phyloP scores from a whole-genome alignment of 225 moss, liverwort and hornwort species.

The Straminergon stramineum region DNA sequence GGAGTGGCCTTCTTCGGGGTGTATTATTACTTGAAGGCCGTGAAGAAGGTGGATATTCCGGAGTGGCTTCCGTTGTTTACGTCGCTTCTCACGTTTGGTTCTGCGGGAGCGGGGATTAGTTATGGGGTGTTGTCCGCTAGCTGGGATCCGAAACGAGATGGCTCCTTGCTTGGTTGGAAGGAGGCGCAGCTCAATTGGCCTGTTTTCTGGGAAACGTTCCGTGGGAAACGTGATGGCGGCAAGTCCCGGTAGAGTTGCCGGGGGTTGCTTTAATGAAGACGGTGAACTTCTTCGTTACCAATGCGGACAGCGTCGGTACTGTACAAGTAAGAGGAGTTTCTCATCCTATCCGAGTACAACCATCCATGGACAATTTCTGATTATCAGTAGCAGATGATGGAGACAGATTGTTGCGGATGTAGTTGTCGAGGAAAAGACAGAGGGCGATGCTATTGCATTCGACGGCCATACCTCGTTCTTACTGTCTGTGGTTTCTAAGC shows the following conservation, averaged over 20 bases:
- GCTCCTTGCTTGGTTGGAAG: constrained; percentile 83
- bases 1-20: constrained; percentile 71
- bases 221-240: constrained; percentile 30
- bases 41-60: constrained; percentile 84
- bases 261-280: background rate
- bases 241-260: constrained; percentile 6
- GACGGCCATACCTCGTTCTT: background rate
- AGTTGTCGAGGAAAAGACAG: background rate
- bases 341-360: background rate
- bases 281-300: background rate
- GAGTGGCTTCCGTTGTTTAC: constrained; percentile 92
- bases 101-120: constrained; percentile 78
- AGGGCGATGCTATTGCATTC: background rate
- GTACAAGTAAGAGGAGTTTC: background rate
- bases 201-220: constrained; percentile 66
- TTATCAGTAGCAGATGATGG: background rate
- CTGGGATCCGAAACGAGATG: constrained; percentile 84
- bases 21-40: constrained; percentile 76
- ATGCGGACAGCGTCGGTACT: background rate
- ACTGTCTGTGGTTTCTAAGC: background rate
- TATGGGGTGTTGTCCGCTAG: constrained; percentile 87
- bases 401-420: background rate
- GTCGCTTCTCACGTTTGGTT: constrained; percentile 78
- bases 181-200: constrained; percentile 99
- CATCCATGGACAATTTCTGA: background rate